A percentile compares a stretch with the other conserved stretches of the same genome.
These are phyloP conservation scores for Gossypium laxum DNA, from an alignment of 441 rosid species.

Conservation along the genomic window DNA sequence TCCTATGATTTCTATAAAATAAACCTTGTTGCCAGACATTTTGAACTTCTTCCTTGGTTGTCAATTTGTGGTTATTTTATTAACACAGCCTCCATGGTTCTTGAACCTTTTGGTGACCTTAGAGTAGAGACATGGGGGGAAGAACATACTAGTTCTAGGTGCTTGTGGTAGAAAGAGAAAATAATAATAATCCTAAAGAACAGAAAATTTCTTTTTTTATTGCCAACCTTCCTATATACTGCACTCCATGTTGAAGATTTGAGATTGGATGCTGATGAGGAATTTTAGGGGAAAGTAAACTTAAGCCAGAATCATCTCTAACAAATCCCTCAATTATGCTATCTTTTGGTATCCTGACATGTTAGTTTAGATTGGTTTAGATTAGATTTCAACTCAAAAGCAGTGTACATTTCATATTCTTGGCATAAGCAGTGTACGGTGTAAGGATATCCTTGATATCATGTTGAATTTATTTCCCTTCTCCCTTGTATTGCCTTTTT, in stretches of 20 bases:
- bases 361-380: not conserved
- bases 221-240: not conserved
- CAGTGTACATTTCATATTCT: not conserved
- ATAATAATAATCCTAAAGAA: not conserved
- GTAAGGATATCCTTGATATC: not conserved
- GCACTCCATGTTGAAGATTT: not conserved
- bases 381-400: constrained; percentile 6
- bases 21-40: not conserved
- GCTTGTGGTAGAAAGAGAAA: not conserved
- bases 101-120: not conserved
- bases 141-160: not conserved
- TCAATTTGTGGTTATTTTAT: not conserved
- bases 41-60: not conserved
- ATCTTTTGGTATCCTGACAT: not conserved
- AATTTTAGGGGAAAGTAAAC: not conserved
- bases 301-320: not conserved
- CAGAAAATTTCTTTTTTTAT: not conserved
- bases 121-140: constrained; percentile 4
- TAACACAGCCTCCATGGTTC: not conserved
- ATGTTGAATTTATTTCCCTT: not conserved
- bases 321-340: not conserved
- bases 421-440: not conserved
- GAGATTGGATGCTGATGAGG: not conserved
- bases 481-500: not conserved
- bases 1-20: not conserved